Evolutionary conservation across 257 asterid genomes (phyloP).

Genomic region (Linaria vulgaris): DNA sequence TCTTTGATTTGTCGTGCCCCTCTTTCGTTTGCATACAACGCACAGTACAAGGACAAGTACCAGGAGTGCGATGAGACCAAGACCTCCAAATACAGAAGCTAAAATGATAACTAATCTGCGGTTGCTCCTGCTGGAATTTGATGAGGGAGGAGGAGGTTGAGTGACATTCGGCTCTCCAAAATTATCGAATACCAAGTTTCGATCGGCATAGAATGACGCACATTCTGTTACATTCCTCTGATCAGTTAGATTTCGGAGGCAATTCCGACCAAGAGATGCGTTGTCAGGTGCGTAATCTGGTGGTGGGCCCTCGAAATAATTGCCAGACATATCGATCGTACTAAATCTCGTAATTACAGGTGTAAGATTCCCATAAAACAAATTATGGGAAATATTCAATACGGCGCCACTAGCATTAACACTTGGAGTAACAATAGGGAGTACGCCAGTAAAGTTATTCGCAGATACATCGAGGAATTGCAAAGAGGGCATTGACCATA

Average conservation of each 20-base stretch:
- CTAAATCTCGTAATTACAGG: conserved; percentile 50
- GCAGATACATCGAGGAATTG: conserved; percentile 63
- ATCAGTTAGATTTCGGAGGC: conserved; percentile 52
- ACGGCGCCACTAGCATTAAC: conserved; percentile 38
- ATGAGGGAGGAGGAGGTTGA: conserved; percentile 42
- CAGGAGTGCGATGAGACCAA: conserved; percentile 52
- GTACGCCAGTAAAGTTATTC: conserved; percentile 72
- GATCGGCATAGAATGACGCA: conserved; percentile 58
- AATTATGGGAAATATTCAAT: conserved; percentile 63
- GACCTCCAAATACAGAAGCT: conserved; percentile 73
- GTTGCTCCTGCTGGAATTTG: conserved; percentile 41
- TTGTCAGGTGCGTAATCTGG: conserved; percentile 55
- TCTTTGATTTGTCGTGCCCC: conserved; percentile 48
- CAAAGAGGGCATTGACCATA: conserved; percentile 74
- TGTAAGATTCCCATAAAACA: conserved; percentile 70
- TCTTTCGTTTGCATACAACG: conserved; percentile 60
- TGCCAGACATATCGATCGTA: conserved; percentile 59
- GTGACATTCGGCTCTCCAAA: conserved; percentile 59
- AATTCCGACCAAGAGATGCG: conserved; percentile 43
- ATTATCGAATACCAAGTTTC: conserved; percentile 73
- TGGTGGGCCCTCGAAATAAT: conserved; percentile 74
- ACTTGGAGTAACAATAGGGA: conserved; percentile 46
- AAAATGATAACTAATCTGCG: conserved; percentile 47
- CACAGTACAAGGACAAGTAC: conserved; percentile 35
- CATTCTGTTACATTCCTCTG: conserved; percentile 73